Evolutionary conservation across 768 basidiomycete species (phyloP).

Genomic region (Calocybe cyanea): DNA sequence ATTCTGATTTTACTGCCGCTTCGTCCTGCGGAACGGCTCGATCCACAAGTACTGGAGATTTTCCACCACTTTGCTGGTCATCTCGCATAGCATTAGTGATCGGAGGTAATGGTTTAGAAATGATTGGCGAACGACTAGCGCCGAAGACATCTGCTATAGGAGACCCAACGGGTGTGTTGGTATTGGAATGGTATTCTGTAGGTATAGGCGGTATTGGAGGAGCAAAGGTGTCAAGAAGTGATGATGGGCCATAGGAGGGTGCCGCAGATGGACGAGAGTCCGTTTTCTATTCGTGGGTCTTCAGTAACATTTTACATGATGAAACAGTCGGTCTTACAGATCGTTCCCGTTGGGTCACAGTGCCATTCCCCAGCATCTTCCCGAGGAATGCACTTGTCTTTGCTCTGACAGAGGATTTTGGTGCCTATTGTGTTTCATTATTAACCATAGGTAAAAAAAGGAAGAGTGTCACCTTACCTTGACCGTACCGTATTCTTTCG

Average conservation of each 20-base stretch:
- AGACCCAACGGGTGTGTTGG: slow-evolving; percentile 30
- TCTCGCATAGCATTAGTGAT: slow-evolving; percentile 39
- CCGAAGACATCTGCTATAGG: slow-evolving; percentile 52
- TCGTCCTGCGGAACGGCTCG: slow-evolving; percentile 32
- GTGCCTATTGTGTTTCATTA: slow-evolving; percentile 26
- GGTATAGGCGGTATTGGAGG: slow-evolving; percentile 56
- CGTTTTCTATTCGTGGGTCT: slow-evolving; percentile 42
- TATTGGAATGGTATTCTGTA: slow-evolving; percentile 30
- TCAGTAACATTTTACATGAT: slow-evolving; percentile 17
- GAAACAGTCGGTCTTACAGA: slow-evolving; percentile 54
- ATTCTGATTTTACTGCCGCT: slow-evolving; percentile 16
- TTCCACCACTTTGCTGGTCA: slow-evolving; percentile 45
- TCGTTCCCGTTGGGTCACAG: slow-evolving; percentile 25
- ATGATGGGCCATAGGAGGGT: slow-evolving; percentile 35
- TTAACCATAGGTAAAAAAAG: neutral
- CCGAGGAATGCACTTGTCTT: slow-evolving; percentile 82
- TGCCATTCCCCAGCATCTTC: slow-evolving; percentile 63
- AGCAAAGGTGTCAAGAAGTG: slow-evolving; percentile 40
- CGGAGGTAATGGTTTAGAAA: slow-evolving; percentile 63
- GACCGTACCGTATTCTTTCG: slow-evolving; percentile 39
- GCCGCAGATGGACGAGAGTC: slow-evolving; percentile 36
- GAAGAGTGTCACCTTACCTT: slow-evolving; percentile 40
- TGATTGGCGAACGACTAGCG: slow-evolving; percentile 29
- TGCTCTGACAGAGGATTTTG: slow-evolving; percentile 64
- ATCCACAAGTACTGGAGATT: slow-evolving; percentile 57